Evolutionary conservation across 768 basidiomycete genomes (phyloP), one percentile per base, ranked within the genome.

Genomic region (Suillus luteus): DNA sequence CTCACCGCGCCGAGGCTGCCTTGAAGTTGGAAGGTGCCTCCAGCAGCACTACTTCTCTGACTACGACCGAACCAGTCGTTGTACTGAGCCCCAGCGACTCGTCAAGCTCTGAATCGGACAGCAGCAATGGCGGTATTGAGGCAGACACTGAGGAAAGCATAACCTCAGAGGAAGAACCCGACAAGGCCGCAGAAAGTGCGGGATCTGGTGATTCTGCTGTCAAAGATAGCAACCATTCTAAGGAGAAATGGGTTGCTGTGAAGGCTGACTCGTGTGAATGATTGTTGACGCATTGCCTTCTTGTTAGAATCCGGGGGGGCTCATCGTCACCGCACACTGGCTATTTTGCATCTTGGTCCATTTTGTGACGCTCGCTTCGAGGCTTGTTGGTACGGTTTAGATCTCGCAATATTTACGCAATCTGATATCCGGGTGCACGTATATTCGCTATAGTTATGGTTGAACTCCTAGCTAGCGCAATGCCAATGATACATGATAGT

Each of bases 221-320:
- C 61, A 73, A 71, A 62, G 74, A 80, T 46, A 74, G 67, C 54
- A 55, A 37, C 40, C 57, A 41, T 3, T 74, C 76, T 69, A 84
- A 83, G 72, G 90, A 92, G 71, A 91, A 89, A 72, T 93, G 91
- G 91, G 85, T 92, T 58, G 80, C 89, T 22, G 86, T 93, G 72
- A 89, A 91, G 75, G 81, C 81, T 27, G 78, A 85, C 64, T 65
- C 72, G 31, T 58, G 8, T 41, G 57, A 58, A 41, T 22, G 10
- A 4, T 17, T 27, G 52, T 41, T 58, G 62, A 48, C 33, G 24
- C 8, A 61, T 61, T 27, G 55, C 17, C 37, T 44, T 59, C 55
- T 60, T 17, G 62, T 38, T 31, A 58, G 62, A 61, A 12, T 33
- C 35, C 60, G 6, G 41, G 19, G 31, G 22, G 27, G 27, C 31